These are phyloP conservation scores for Fusarium sulawesiense DNA, from an alignment of 2,329 filamentous ascomycete genomes.

Conservation along the genomic window DNA sequence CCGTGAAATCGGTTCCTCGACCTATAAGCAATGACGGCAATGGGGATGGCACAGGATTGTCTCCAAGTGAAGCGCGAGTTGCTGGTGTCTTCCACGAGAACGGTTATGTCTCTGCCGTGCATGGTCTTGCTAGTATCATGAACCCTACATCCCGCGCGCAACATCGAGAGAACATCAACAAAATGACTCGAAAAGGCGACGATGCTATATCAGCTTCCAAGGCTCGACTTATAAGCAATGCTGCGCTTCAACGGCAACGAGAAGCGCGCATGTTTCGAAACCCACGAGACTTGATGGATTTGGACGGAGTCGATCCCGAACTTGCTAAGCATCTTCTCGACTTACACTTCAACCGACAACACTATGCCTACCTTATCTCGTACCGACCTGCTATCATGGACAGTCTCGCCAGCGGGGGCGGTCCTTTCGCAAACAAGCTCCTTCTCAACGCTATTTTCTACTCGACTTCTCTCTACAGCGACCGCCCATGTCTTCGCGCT, in stretches of 20 bases:
- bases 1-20: conserved; percentile 38
- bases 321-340: conserved; percentile 53
- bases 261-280: conserved; percentile 48
- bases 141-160: conserved; percentile 47
- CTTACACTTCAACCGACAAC: conserved; percentile 54
- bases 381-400: conserved; percentile 56
- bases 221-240: conserved; percentile 52
- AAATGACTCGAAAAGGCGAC: conserved; percentile 44
- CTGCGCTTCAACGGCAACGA: conserved; percentile 50
- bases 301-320: conserved; percentile 51
- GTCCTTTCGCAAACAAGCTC: conserved; percentile 53
- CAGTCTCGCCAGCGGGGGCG: conserved; percentile 50
- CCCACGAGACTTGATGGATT: conserved; percentile 48
- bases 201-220: conserved; percentile 47
- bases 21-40: conserved; percentile 47
- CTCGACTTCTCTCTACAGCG: conserved; percentile 54
- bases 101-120: conserved; percentile 51
- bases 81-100: conserved; percentile 52
- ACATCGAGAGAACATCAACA: conserved; percentile 48
- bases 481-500: conserved; percentile 50
- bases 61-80: conserved; percentile 51
- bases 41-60: conserved; percentile 46
- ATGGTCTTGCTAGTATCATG: conserved; percentile 52
- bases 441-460: conserved; percentile 56
- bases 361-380: conserved; percentile 52